A percentile compares a stretch with the other conserved stretches of the same genome.
Conservation (phyloP, 306 rosid genomes). For the Cercis canadensis region DNA sequence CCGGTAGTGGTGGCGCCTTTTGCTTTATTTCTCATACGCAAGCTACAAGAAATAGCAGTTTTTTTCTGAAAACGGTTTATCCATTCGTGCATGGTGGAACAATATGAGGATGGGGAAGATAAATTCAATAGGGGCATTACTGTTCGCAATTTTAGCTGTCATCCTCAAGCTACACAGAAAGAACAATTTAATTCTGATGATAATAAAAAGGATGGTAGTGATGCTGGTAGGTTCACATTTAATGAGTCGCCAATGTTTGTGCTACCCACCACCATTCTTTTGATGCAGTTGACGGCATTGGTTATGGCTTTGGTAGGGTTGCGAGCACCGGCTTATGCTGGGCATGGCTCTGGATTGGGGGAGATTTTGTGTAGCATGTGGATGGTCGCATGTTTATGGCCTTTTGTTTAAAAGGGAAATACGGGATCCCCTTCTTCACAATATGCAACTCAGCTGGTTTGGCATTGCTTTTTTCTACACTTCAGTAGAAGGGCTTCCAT, state of each 20-base stretch:
- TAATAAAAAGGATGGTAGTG: too few species aligned
- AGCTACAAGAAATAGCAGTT: too few species aligned
- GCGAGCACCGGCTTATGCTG: background rate
- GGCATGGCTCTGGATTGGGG: constrained; percentile 17
- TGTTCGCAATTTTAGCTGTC: too few species aligned
- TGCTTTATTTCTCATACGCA: too few species aligned
- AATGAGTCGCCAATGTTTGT: constrained; percentile 48
- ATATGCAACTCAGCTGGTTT: constrained; percentile 35
- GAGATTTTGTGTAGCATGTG: constrained; percentile 42
- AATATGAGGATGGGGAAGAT: too few species aligned
- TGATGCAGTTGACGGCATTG: constrained; percentile 37
- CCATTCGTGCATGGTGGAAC: too few species aligned
- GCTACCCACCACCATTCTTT: constrained; percentile 39
- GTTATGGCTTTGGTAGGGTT: constrained; percentile 11
- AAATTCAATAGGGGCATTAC: too few species aligned
- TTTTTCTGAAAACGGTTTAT: too few species aligned
- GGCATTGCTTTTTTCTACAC: constrained; percentile 37
- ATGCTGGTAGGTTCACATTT: constrained; percentile 37
- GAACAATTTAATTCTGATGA: constrained; percentile 6
- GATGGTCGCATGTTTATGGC: constrained; percentile 48
- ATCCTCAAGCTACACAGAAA: constrained; percentile 37
- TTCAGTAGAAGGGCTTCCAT: constrained; percentile 14
- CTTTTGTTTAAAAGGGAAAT: constrained; percentile 41
- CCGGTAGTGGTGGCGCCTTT: too few species aligned
- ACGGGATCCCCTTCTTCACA: constrained; percentile 49